Evolutionary conservation across 768 basidiomycete genomes (phyloP).

Genomic region (Auricularia auricula-judae): DNA sequence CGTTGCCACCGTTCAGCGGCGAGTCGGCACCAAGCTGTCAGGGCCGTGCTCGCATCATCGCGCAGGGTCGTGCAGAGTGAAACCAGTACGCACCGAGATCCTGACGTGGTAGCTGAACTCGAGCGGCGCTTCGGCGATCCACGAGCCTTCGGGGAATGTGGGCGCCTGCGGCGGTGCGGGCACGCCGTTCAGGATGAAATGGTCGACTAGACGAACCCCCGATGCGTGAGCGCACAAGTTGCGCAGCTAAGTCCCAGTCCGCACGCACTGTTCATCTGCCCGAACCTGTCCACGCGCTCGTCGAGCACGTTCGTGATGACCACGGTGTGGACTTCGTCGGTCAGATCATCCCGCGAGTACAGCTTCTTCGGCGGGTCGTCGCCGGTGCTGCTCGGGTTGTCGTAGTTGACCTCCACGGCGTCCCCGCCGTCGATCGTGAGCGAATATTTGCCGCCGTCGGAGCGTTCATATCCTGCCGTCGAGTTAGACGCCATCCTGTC

Average conservation of each 20-base stretch:
- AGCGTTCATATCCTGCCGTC: slow-evolving; percentile 1
- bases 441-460: slow-evolving; percentile 1
- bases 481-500: background rate
- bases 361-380: slow-evolving; percentile 1
- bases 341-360: background rate
- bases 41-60: background rate
- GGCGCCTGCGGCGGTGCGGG: background rate
- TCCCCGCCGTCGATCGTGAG: background rate
- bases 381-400: slow-evolving; percentile 3
- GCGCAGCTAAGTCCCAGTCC: background rate
- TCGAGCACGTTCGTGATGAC: slow-evolving; percentile 4
- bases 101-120: slow-evolving; percentile 5
- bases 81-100: background rate
- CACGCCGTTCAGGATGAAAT: background rate
- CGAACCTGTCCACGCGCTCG: background rate
- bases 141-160: background rate
- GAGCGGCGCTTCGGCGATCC: background rate
- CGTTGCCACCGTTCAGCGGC: background rate
- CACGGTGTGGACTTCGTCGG: background rate
- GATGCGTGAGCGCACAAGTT: background rate
- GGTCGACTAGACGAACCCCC: background rate
- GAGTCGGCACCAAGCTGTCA: slow-evolving; percentile 1
- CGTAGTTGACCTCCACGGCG: background rate
- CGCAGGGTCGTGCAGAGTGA: background rate
- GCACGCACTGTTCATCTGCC: slow-evolving; percentile 1